phyloP scores from a whole-genome alignment of 495 filamentous ascomycete species.

The Penicillium paxilli region DNA sequence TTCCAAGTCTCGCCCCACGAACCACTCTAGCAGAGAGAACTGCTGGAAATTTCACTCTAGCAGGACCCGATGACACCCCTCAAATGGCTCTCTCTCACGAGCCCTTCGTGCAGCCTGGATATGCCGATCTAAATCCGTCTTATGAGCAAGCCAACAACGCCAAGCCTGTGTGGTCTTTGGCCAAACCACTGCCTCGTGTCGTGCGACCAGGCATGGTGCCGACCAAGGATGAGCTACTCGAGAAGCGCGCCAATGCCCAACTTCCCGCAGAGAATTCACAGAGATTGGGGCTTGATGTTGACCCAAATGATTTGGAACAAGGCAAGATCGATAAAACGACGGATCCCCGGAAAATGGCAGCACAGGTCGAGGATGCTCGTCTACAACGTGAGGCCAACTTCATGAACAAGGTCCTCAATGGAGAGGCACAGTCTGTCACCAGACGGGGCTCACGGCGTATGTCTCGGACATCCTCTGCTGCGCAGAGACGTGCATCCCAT shows the following conservation, averaged over 20 bases:
- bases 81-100: constrained; percentile 37
- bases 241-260: constrained; percentile 29
- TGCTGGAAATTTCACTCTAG: constrained; percentile 38
- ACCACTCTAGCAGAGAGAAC: constrained; percentile 33
- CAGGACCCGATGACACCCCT: constrained; percentile 36
- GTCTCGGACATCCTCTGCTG: constrained; percentile 30
- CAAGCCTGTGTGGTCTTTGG: constrained; percentile 50
- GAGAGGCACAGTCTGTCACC: constrained; percentile 19
- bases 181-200: constrained; percentile 49
- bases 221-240: constrained; percentile 37
- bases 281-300: constrained; percentile 33
- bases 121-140: constrained; percentile 45
- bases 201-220: constrained; percentile 48
- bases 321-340: constrained; percentile 31
- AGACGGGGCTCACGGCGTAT: constrained; percentile 20
- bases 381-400: constrained; percentile 42
- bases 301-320: constrained; percentile 40
- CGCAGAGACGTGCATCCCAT: constrained; percentile 21
- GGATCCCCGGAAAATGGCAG: constrained; percentile 42
- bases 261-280: constrained; percentile 38
- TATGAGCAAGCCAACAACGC: constrained; percentile 41
- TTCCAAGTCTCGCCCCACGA: constrained; percentile 29
- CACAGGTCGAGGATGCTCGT: constrained; percentile 44
- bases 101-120: constrained; percentile 45
- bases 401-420: constrained; percentile 37